A percentile compares a stretch with the other conserved stretches of the same genome.
Conservation (phyloP, 768 basidiomycete genomes). For the Glaciozyma antarctica region DNA sequence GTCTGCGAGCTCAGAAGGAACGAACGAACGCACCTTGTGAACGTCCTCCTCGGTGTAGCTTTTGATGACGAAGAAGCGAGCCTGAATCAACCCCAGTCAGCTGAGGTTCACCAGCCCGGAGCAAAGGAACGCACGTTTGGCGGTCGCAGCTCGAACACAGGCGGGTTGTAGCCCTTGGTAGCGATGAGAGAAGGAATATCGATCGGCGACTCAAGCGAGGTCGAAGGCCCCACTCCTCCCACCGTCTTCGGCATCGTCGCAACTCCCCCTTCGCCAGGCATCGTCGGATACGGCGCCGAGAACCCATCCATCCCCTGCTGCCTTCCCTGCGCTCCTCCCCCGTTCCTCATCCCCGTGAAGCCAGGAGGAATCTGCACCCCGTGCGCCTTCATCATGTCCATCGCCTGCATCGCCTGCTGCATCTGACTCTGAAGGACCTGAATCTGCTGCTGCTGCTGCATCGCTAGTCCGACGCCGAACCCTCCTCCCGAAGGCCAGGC, state of each 20-base stretch:
- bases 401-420: conserved; percentile 22
- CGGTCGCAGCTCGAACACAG: conserved; percentile 70
- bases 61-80: conserved; percentile 95
- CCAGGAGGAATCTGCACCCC: background rate
- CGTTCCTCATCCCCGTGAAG: background rate
- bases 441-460: conserved; percentile 31
- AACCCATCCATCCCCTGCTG: no score
- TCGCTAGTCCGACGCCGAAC: conserved; percentile 4
- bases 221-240: conserved; percentile 31
- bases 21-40: conserved; percentile 60
- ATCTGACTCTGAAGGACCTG: conserved; percentile 30
- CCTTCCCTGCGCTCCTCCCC: conserved; percentile 31
- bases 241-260: conserved; percentile 37
- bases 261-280: background rate
- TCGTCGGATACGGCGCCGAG: background rate
- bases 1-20: conserved; percentile 38
- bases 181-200: conserved; percentile 79
- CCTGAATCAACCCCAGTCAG: conserved; percentile 44
- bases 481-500: background rate
- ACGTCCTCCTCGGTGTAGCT: conserved; percentile 99
- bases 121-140: conserved; percentile 52
- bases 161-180: conserved; percentile 82
- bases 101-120: background rate
- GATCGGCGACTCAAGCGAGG: conserved; percentile 49
- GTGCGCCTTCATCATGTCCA: conserved; percentile 22